Base-by-base conservation (phyloP, 805 yeast genomes). In the Nakazawaea pomicola region DNA sequence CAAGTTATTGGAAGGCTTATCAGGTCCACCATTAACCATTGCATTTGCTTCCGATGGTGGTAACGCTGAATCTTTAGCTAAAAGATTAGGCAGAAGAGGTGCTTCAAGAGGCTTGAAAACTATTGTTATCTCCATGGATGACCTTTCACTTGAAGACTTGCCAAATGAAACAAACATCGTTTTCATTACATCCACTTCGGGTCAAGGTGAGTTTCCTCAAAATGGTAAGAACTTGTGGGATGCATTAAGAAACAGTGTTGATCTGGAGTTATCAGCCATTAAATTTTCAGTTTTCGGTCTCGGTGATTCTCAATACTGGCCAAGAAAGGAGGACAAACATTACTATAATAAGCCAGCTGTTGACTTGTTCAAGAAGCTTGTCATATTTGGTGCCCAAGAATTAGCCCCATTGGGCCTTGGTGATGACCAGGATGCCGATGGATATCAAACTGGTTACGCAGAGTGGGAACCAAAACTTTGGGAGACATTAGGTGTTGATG, bases 351-450 rank as follows among this genome's bases (percentile, higher is more conserved):
- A 89, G 60, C 98, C 98, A 12, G 76, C 83, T 15, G 73, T 72
- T 49, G 96, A 89, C 60, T 65, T 91, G 48, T 68, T 64, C 57
- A 75, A 74, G 48, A 79, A 82, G 48, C 64, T 91, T 47, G 67
- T 65, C 48, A 65, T 82, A 44, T 70, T 87, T 45, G 93, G 95
- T 32, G 96, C 84, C 46, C 77, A 72, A 46, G 78, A 77, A 45
- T 65, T 91, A 41, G 74, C 78, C 43, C 85, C 83, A 3, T 63
- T 89, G 33, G 97, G 96, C 15, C 69, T 86, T 36, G 98, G 98
- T 64, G 97, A 91, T 61, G 98, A 91, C 58, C 98, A 91, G 67
- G 98, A 87, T 59, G 95, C 95, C 17, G 97, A 91, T 67, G 97
- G 97, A 16, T 89, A 72, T 64, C 80, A 80, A 52, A 90, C 97